Base-by-base conservation (phyloP, 805 yeast species). In the Ogataea neopini region DNA sequence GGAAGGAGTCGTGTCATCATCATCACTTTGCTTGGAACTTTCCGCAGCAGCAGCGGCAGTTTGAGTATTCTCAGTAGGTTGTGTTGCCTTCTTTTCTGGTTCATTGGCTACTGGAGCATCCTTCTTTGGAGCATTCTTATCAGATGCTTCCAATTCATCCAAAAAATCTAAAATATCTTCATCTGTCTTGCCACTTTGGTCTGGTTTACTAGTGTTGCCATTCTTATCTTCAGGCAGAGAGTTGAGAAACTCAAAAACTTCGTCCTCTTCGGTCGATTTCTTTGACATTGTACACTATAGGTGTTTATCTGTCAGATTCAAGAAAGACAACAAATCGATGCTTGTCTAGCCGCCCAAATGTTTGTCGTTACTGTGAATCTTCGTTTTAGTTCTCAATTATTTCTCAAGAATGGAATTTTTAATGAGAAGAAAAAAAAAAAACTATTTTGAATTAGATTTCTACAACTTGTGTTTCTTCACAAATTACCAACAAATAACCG, bases 231-330 rank as follows among this genome's bases (percentile, higher is more conserved):
- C 89, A 3, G 95, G 94, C 40, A 89, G 75, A 0, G 91, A 84
- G 59, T 86, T 89, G 56, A 87, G 74, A 61, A 88, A 88, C 53
- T 86, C 92, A 45, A 87, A 73, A 4, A 87, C 92, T 57, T 86
- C 92, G 53, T 84, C 87, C 19, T 83, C 82, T 49, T 83, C 84
- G 15, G 74, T 71, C 4, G 74, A 45, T 4, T 45, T 45, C 33
- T 51, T 53, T 13, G 54, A 47, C 55, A 47, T 47, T 7, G 40
- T 18, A 23, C 15, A 6, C 22, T 10, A 7, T 22, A 7, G 5
- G 6, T 20, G 25, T 37, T 8, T 9, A 3, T 14, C 8, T 13
- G 23, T 37, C 14, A 17, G 5, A 7, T 6, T 19, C 4, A 17
- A 34, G 5, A 34, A 10, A 11, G 6, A 34, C 37, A 34, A 34